Evolutionary conservation across 176 grass and related monocot species (phyloP).

Genomic region (Chloris gayana): DNA sequence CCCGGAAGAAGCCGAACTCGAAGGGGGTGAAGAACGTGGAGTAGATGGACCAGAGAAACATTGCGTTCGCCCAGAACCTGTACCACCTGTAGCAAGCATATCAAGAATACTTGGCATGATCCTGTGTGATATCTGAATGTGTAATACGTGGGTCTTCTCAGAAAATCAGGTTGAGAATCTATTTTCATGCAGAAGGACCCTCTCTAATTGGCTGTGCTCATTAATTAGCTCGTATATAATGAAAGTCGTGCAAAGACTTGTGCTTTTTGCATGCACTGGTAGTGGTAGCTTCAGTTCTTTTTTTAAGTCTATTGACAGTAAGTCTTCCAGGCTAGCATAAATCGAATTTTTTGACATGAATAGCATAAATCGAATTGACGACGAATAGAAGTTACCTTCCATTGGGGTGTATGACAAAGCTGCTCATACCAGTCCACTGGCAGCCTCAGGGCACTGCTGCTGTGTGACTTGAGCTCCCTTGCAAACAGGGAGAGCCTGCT

Average conservation of each 20-base stretch:
- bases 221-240: not conserved
- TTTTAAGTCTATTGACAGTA: not conserved
- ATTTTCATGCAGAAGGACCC: slow-evolving; percentile 2
- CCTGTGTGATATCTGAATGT: not conserved
- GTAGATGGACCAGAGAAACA: slow-evolving; percentile 85
- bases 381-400: slow-evolving; percentile 64
- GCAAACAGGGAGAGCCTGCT: slow-evolving; percentile 74
- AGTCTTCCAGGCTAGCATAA: not conserved
- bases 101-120: not conserved
- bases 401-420: slow-evolving; percentile 73
- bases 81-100: slow-evolving; percentile 52
- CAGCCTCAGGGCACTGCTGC: slow-evolving; percentile 49
- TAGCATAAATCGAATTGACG: slow-evolving; percentile 10
- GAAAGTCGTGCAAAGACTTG: not conserved
- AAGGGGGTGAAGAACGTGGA: slow-evolving; percentile 89
- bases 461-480: slow-evolving; percentile 56
- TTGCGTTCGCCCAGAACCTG: slow-evolving; percentile 63
- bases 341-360: no score
- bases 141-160: not conserved
- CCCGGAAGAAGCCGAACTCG: slow-evolving; percentile 84
- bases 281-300: not conserved
- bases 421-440: slow-evolving; percentile 52
- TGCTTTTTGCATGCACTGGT: slow-evolving; percentile 17
- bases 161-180: slow-evolving; percentile 8
- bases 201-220: slow-evolving; percentile 24